Base-by-base conservation (phyloP, 257 asterid genomes). In the Ilex asprella region DNA sequence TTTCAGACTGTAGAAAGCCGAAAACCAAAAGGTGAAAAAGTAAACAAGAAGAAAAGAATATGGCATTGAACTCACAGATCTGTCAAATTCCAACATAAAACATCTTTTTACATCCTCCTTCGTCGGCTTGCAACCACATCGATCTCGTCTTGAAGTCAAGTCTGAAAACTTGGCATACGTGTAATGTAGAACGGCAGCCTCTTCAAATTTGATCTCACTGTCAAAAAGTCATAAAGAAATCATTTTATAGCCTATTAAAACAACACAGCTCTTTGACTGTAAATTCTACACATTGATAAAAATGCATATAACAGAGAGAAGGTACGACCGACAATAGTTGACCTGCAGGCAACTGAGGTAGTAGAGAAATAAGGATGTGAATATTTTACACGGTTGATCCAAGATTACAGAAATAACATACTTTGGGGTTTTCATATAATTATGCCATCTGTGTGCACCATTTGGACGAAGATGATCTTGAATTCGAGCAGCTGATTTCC, bases 391-490 rank as follows among this genome's bases (percentile, higher is more conserved):
- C 7, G 31, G 31, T 4, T 21, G 58, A 13, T 51, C 14, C n/a
- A 54, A 44, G 43, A 21, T 29, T 29, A 68, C 30, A 56, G 58
- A 55, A 31, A 31, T 15, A 46, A 56, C 72, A 58, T 86, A 83
- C 94, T 75, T 81, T 14, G 90, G 94, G 58, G 72, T 58, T 71
- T 83, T 86, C 90, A 78, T 67, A 65, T 86, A 86, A 39, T 86
- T 86, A 73, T 86, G 86, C 94, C 94, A 86, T 76, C 90, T 71
- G 67, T 83, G 91, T 12, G 94, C 91, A 41, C 94, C 91, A 74
- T 83, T 83, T 31, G 94, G 90, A 47, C 94, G 88, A 47, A 86
- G 83, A 77, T 81, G 88, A 67, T 79, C 82, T 65, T 74, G 91
- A 64, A 86, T 63, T 14, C 94, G 84, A 67, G 94, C 94, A 81